These are phyloP conservation scores for Urochloa ruziziensis DNA, from an alignment of 176 grass and related monocot species.

Conservation along the genomic window DNA sequence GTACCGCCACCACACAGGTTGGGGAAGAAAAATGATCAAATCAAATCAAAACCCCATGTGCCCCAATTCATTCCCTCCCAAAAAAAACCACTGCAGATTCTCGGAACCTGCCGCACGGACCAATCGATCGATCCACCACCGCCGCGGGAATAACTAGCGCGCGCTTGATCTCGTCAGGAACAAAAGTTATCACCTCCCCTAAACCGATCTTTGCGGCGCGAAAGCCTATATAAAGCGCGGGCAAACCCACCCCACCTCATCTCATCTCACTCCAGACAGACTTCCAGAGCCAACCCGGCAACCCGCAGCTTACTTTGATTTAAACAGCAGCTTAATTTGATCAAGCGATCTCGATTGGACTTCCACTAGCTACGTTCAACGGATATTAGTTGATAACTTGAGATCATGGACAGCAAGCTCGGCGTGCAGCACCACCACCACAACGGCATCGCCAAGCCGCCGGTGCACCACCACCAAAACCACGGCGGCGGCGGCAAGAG, in stretches of 20 bases:
- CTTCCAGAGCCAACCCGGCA: neutral
- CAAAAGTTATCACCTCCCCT: neutral
- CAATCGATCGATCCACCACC: neutral
- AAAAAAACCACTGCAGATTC: conserved; percentile 30
- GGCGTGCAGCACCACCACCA: conserved; percentile 42
- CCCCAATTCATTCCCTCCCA: neutral
- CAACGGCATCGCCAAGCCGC: conserved; percentile 44
- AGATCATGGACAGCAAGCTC: conserved; percentile 44
- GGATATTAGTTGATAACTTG: neutral
- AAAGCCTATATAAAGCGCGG: conserved; percentile 35
- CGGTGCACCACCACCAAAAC: conserved; percentile 37
- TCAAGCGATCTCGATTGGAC: neutral
- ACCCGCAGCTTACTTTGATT: neutral
- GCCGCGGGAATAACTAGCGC: no score
- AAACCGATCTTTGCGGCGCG: conserved; percentile 15
- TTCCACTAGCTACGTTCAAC: neutral
- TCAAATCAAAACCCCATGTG: conserved; percentile 32
- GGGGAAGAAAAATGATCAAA: neutral
- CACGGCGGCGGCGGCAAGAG: neutral
- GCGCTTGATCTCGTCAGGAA: conserved; percentile 5
- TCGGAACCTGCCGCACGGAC: conserved; percentile 23
- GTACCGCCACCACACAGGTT: neutral
- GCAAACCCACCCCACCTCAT: neutral
- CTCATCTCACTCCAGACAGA: neutral
- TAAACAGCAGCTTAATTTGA: neutral